Evolutionary conservation across 2,329 filamentous ascomycete genomes (phyloP).

Genomic region (Diaporthe longicolla): DNA sequence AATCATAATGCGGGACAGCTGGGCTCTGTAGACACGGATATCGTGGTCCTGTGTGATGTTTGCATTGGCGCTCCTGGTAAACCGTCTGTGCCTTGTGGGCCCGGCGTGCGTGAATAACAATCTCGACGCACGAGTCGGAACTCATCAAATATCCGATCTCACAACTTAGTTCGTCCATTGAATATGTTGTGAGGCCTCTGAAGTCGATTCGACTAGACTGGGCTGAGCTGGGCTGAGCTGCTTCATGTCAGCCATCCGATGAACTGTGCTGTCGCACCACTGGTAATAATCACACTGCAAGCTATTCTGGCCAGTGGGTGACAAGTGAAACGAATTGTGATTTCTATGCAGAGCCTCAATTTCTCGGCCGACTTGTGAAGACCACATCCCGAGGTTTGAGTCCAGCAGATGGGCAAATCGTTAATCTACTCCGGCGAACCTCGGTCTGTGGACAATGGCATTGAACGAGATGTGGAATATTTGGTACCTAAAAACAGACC

Average conservation of each 20-base stretch:
- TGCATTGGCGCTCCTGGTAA: no score
- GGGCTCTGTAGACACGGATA: slow-evolving; percentile 5
- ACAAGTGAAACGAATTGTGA: background rate
- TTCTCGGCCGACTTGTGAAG: background rate
- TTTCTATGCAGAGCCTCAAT: background rate
- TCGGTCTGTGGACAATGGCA: background rate
- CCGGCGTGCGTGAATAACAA: background rate
- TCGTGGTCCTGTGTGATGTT: background rate
- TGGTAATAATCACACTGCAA: background rate
- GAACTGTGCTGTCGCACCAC: slow-evolving; percentile 20
- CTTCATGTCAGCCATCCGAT: slow-evolving; percentile 19
- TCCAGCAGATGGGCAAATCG: background rate
- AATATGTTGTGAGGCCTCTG: slow-evolving; percentile 8
- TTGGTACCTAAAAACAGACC: background rate
- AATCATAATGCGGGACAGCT: slow-evolving; percentile 1
- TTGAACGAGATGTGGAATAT: background rate
- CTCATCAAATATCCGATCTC: background rate
- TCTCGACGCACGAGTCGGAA: slow-evolving; percentile 22
- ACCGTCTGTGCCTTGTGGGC: background rate
- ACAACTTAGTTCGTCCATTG: slow-evolving; percentile 9
- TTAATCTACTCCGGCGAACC: background rate
- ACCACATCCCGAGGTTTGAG: background rate
- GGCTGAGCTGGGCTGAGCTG: background rate
- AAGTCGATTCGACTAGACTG: background rate
- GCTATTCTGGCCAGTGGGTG: background rate